Evolutionary conservation across 1,284 basidiomycete species (phyloP).

Genomic region (Ceratobasidium sp.): DNA sequence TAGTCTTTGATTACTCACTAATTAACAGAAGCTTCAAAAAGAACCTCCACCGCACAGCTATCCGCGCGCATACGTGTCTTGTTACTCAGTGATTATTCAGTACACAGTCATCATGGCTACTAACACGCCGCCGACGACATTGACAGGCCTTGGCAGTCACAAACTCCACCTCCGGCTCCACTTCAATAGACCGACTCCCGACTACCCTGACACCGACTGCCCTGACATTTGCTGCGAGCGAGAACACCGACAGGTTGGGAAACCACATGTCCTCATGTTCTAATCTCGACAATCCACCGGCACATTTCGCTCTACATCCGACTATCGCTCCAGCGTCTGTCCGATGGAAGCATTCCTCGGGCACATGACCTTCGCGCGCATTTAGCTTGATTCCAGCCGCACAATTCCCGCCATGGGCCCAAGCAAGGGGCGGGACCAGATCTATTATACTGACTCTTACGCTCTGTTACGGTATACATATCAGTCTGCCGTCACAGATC

Average conservation of each 20-base stretch:
- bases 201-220: too few species aligned
- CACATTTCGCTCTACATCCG: not conserved
- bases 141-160: not conserved
- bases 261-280: too few species aligned
- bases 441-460: not conserved
- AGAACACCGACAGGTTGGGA: too few species aligned
- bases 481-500: conserved; percentile 27
- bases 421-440: conserved; percentile 16
- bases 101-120: not conserved
- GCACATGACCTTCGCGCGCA: conserved; percentile 33
- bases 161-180: not conserved
- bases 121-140: too few species aligned
- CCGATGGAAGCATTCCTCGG: conserved; percentile 5
- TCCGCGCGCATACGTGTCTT: too few species aligned
- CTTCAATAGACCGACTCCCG: not conserved
- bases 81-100: not conserved
- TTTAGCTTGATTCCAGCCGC: conserved; percentile 29
- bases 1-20: not conserved
- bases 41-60: not conserved
- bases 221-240: not conserved
- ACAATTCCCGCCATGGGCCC: conserved; percentile 33
- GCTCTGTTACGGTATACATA: not conserved
- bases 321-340: not conserved
- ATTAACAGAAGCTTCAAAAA: not conserved
- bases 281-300: not conserved